Base-by-base conservation (phyloP, 2,329 filamentous ascomycete species). In the Pseudogymnoascus sp. region DNA sequence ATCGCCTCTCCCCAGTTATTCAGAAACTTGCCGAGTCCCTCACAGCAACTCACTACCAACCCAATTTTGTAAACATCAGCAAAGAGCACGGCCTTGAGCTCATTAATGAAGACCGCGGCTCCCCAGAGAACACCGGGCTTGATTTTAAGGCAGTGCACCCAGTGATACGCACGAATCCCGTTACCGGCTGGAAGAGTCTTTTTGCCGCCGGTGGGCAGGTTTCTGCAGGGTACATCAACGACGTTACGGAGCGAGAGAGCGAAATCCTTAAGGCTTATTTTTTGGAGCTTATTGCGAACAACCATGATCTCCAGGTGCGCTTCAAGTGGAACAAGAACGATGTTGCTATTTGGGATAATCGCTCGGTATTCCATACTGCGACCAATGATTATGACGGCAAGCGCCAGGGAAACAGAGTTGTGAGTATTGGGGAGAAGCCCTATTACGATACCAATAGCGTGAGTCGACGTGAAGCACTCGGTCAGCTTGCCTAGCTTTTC, bases 301-400 rank as follows among this genome's bases (percentile, higher is more conserved):
- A 85, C 69, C 82, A 85, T 65, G 83, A 86, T 68, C 76, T 80
- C 0, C 82, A 85, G 69, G 81, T 85, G 11, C 77, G 82, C 5
- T 83, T 81, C 68, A 76, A 77, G 64, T 84, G 81, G 81, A 75
- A 74, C 63, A 76, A 78, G 70, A 82, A 82, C 63, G 81, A 83
- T 67, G 70, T 80, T 11, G 82, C 84, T 7, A 86, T 89, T 67
- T 89, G 87, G 87, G 86, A 89, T 70, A 89, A 89, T 68, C 74
- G 79, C 57, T 79, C 74, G 26, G 79, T 76, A 3, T 77, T 76
- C 64, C 77, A 80, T 63, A 78, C 80, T 44, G 84, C 83, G 0
- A 87, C 83, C 0, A 85, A 82, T 66, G 86, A 88, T 66, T 87
- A 87, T n/a, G 76, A 76, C 35, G 80, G 77, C 15, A 71, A 75